Evolutionary conservation across 176 grass and related monocot species (phyloP).

Genomic region (Chloris gayana): DNA sequence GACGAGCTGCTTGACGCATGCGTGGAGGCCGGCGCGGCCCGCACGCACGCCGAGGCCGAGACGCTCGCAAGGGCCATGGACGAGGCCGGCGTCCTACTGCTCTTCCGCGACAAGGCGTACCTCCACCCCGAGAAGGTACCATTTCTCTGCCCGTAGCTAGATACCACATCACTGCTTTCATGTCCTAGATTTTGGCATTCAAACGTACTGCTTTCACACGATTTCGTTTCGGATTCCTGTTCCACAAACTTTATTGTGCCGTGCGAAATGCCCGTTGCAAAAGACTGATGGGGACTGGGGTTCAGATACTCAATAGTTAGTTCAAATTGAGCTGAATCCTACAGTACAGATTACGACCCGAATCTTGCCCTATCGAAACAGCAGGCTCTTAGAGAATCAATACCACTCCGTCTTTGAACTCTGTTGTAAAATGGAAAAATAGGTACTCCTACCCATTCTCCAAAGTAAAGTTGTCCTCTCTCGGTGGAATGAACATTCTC

Average conservation of each 20-base stretch:
- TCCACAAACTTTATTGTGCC: no score
- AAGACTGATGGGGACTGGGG: neutral
- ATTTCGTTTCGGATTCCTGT: no score
- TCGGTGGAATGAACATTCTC: no score
- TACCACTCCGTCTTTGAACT: no score
- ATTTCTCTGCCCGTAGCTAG: neutral
- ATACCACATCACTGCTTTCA: no score
- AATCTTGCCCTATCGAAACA: neutral
- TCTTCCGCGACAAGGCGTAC: constrained; percentile 75
- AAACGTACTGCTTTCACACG: no score
- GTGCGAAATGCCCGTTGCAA: no score
- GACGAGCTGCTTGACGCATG: constrained; percentile 58
- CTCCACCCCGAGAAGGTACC: constrained; percentile 73
- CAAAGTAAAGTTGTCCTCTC: no score
- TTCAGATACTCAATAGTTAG: neutral
- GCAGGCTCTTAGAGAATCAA: no score
- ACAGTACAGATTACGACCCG: neutral
- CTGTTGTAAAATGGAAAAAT: no score
- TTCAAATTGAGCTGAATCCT: neutral
- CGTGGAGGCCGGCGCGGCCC: constrained; percentile 54
- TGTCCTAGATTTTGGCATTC: no score
- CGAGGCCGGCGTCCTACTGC: constrained; percentile 60
- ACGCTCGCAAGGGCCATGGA: constrained; percentile 52
- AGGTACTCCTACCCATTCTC: no score
- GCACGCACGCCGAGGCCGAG: constrained; percentile 53